Base-by-base conservation (phyloP, 2,329 filamentous ascomycete species). In the Orbilia ellipsospora region DNA sequence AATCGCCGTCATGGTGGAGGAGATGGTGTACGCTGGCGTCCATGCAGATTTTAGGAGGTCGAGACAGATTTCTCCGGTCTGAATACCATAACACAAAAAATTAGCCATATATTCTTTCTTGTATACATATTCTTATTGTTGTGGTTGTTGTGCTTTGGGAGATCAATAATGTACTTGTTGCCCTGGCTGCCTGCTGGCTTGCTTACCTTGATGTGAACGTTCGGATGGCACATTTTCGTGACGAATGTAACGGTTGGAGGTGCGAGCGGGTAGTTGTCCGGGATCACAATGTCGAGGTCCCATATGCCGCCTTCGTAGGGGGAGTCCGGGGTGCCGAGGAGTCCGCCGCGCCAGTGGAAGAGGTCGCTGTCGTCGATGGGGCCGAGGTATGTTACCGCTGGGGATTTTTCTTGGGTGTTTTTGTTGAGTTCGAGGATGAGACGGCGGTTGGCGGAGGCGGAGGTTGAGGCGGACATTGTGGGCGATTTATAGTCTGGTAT, bases 11-110 rank as follows among this genome's bases (percentile, higher is more conserved):
- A 94, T 84, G 76, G 90, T 91, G 80, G 90, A 88, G 42, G 90
- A 87, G 18, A 98, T 87, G 48, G 90, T 94, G 82, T 97, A 95
- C 16, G 92, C 89, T 0, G 94, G 92, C 73, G 92, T 91, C 94
- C 94, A 98, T 16, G 87, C 87, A 66, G 90, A 87, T 80, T 87
- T 87, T 73, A 99, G 86, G 77, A 98, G 86, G 81, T 97, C 95
- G 28, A 98, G 88, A 82, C 95, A 99, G 81, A 99, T 95, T 83
- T 97, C 94, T 79, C 95, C 95, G 1, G 89, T 93, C 79, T 86
- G 13, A 42, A 42, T 23, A 20, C 36, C n/a, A n/a, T n/a, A n/a
- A 18, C 31, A 36, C 1, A 36, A 36, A 7, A n/a, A n/a, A 36
- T 69, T 56, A 69, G 65, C 18, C 23, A 31, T 45, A 13, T n/a